phyloP scores from a whole-genome alignment of 2,329 filamentous ascomycete species.

The Aspergillus sp. region DNA sequence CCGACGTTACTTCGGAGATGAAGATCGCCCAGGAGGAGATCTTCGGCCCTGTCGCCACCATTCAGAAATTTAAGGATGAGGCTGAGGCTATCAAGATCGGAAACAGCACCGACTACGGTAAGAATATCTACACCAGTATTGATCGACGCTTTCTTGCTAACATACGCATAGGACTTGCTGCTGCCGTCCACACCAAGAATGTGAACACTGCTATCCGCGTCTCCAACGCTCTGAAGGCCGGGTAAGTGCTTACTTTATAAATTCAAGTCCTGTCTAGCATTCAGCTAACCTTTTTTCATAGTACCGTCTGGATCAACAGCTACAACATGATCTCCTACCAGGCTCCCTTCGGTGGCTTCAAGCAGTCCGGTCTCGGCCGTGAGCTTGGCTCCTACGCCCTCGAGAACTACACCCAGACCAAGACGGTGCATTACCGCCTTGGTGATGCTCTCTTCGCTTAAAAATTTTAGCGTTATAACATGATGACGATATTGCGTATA shows the following conservation, averaged over 20 bases:
- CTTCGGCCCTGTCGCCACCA: slow-evolving; percentile 75
- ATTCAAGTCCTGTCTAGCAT: slow-evolving; percentile 30
- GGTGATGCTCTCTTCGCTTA: slow-evolving; percentile 47
- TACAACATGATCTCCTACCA: slow-evolving; percentile 66
- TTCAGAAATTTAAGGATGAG: slow-evolving; percentile 73
- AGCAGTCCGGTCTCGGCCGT: slow-evolving; percentile 45
- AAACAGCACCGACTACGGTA: slow-evolving; percentile 72
- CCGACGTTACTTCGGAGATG: slow-evolving; percentile 68
- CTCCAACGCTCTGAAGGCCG: slow-evolving; percentile 67
- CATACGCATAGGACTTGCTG: no score
- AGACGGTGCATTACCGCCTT: slow-evolving; percentile 44
- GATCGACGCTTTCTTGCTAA: no score
- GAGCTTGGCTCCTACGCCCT: slow-evolving; percentile 51
- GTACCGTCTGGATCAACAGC: slow-evolving; percentile 63
- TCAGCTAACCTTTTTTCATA: slow-evolving; percentile 5
- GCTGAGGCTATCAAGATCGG: slow-evolving; percentile 67
- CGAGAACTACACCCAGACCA: slow-evolving; percentile 51
- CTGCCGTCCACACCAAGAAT: slow-evolving; percentile 73
- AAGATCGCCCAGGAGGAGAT: slow-evolving; percentile 76
- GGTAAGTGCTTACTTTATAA: slow-evolving; percentile 49
- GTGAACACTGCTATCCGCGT: slow-evolving; percentile 78
- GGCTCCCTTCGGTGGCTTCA: slow-evolving; percentile 46
- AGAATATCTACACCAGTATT: no score
- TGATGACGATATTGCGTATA: slow-evolving; percentile 9
- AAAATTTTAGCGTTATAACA: slow-evolving; percentile 18